A percentile compares a stretch with the other conserved stretches of the same genome.
Conservation (phyloP, 73 alveolate genomes). For the Blepharisma japonicum region DNA sequence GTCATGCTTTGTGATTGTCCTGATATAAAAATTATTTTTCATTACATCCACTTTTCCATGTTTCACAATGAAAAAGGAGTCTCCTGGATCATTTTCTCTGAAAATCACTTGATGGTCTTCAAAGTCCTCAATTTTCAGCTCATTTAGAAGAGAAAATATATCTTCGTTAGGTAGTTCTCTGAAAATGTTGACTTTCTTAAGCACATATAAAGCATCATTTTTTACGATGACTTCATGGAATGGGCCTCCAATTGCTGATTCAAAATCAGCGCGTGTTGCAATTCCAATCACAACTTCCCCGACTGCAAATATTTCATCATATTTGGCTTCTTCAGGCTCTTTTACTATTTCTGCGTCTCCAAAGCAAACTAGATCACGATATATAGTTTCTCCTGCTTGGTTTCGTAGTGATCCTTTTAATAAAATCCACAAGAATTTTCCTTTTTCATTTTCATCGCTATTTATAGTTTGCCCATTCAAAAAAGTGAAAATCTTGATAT, state of each 20-base stretch:
- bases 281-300: not conserved
- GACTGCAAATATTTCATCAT: no score
- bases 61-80: slow-evolving; percentile 66
- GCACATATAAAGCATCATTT: slow-evolving; percentile 31
- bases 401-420: not conserved
- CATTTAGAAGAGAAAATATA: slow-evolving; percentile 36
- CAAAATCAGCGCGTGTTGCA: not conserved
- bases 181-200: slow-evolving; percentile 42
- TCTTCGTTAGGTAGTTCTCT: slow-evolving; percentile 41
- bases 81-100: slow-evolving; percentile 75
- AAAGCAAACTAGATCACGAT: not conserved
- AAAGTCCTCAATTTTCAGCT: slow-evolving; percentile 43
- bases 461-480: not conserved
- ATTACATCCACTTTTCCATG: slow-evolving; percentile 69
- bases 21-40: slow-evolving; percentile 41
- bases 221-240: slow-evolving; percentile 30
- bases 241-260: slow-evolving; percentile 28
- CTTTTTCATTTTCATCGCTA: not conserved
- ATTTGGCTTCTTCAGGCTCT: no score
- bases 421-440: not conserved
- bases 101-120: slow-evolving; percentile 54
- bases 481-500: not conserved
- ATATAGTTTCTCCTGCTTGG: not conserved
- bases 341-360: not conserved
- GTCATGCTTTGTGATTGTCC: slow-evolving; percentile 57